Base-by-base conservation (phyloP, 345 rosid species). In the Eucalyptus tenuipes region DNA sequence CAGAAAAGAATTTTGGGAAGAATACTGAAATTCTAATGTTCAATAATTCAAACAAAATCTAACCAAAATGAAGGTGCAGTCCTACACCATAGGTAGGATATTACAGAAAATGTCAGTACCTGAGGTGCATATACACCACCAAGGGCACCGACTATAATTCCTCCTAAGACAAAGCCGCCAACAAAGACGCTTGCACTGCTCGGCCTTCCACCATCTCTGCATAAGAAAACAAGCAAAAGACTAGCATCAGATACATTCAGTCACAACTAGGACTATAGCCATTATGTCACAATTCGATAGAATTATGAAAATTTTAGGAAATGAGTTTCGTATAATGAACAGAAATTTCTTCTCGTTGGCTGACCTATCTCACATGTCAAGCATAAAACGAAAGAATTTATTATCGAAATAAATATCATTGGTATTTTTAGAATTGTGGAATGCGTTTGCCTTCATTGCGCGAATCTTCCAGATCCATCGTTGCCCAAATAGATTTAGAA, bases 121-220 rank as follows among this genome's bases (percentile, higher is more conserved):
- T 97, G 98, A 75, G 99, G 97, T 37, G 99, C 99, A 87, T 92
- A 96, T 57, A 97, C 97, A 91, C 99, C 95, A 89, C 99, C 99
- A 86, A 97, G 98, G 82, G 99, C 94, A 49, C 98, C 99, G 49
- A 96, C 97, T 88, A 96, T 91, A 48, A 96, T 93, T 90, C 99
- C 98, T 47, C 99, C 99, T 92, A 96, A 90, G 90, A 96, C 94
- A 91, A 97, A 97, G 68, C 98, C 98, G 87, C 98, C 98, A 59
- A 96, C 96, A 89, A 97, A 96, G 88, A 93, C 57, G 90, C 94
- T 91, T 12, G 96, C 93, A 90, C 92, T 92, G 91, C 93, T 94
- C 86, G 95, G 81, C 91, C 93, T 92, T 89, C 93, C 95, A 87
- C 94, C 94, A 91, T 95, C 95, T 87, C 99, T 97, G 93, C 59